Percentiles rank a stretch among this genome's conserved stretches.
Conservation (phyloP, 2,329 filamentous ascomycete genomes). For the Chaetomium sp. region DNA sequence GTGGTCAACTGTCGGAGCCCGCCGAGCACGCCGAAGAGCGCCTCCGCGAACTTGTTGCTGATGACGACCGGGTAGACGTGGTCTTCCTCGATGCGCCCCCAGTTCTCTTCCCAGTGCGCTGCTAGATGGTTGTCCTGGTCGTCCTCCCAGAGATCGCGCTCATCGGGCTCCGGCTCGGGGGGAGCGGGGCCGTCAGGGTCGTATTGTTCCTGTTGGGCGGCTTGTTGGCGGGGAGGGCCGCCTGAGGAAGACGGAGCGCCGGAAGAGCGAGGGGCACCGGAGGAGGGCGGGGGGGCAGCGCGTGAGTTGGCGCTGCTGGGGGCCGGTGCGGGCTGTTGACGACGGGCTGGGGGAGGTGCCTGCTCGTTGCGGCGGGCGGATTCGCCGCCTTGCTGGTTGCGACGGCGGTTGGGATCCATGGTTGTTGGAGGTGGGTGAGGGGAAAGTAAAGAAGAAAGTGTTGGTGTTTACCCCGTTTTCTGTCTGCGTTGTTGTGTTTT, state of each 20-base stretch:
- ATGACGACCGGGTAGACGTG: not conserved
- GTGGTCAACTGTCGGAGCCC: not conserved
- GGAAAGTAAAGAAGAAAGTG: no score
- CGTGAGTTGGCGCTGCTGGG: not conserved
- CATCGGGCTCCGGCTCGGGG: not conserved
- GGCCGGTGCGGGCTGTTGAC: no score
- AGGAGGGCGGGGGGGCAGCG: not conserved
- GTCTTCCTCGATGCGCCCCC: not conserved
- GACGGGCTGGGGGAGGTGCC: no score
- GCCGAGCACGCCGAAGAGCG: not conserved
- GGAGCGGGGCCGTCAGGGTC: not conserved
- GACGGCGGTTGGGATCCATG: no score
- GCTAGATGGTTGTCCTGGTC: not conserved
- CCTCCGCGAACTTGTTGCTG: not conserved
- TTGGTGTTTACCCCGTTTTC: no score
- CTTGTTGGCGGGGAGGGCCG: no score
- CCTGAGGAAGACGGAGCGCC: not conserved
- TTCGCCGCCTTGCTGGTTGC: no score
- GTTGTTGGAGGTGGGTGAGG: no score
- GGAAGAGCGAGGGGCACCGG: not conserved
- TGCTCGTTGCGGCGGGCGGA: no score
- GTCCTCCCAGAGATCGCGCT: not conserved
- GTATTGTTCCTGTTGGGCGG: not conserved
- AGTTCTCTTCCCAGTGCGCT: not conserved
- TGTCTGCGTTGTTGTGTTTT: no score